phyloP scores from a whole-genome alignment of 1,139 yeast species.

The Diutina rugosa region DNA sequence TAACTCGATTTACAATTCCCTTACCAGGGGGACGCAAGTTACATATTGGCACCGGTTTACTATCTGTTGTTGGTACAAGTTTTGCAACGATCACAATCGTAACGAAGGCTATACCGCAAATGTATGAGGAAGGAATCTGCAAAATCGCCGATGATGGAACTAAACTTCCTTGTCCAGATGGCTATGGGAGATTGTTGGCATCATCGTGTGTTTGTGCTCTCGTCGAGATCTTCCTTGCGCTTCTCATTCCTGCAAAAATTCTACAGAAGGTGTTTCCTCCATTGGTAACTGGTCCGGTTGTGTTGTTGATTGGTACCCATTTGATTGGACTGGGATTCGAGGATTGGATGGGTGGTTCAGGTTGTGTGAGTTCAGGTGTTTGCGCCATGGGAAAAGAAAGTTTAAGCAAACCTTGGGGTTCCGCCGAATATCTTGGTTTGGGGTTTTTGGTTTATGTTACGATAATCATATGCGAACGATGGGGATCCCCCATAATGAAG shows the following conservation, averaged over 20 bases:
- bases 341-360: conserved; percentile 87
- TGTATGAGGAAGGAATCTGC: conserved; percentile 67
- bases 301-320: conserved; percentile 62
- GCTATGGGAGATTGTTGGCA: conserved; percentile 77
- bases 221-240: conserved; percentile 52
- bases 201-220: conserved; percentile 70
- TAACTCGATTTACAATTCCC: conserved; percentile 59
- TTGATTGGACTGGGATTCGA: conserved; percentile 59
- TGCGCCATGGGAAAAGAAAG: conserved; percentile 25
- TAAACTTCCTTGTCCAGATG: conserved; percentile 72
- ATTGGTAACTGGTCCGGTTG: conserved; percentile 86
- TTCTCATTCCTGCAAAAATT: conserved; percentile 58
- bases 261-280: conserved; percentile 76
- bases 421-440: conserved; percentile 73
- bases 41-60: conserved; percentile 74
- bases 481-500: conserved; percentile 92
- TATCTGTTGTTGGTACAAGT: conserved; percentile 82
- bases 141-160: conserved; percentile 40
- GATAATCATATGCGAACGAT: conserved; percentile 64
- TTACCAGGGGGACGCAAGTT: conserved; percentile 31
- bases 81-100: conserved; percentile 82
- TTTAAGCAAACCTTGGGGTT: conserved; percentile 54
- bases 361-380: conserved; percentile 31
- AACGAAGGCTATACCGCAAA: conserved; percentile 59
- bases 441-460: conserved; percentile 72